Evolutionary conservation across 2,329 filamentous ascomycete genomes (phyloP), one percentile per base, ranked within the genome.

Genomic region (Cercospora brassicicola): DNA sequence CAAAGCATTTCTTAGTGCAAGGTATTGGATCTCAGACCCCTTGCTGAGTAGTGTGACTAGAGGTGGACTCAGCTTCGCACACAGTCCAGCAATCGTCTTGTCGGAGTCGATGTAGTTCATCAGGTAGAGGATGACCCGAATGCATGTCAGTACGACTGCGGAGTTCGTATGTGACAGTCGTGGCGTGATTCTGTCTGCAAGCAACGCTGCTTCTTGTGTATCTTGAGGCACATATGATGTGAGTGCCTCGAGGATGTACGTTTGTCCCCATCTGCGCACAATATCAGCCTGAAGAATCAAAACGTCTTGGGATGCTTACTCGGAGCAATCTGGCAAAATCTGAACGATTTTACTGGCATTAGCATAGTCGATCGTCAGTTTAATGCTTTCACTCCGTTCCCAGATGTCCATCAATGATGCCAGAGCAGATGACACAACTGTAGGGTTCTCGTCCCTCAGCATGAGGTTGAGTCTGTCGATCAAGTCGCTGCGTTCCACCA

Each of bases 341-440:
- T 95, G 93, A 39, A 98, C 93, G 84, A 99, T 95, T 82, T 99
- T 99, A 62, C 94, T 98, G 28, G 95, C 95, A 81, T 96, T 99
- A 70, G 89, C 89, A 78, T 99, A 98, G 81, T 99, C 95, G 75
- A 99, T 97, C 3, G 95, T 98, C 71, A 99, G 88, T 79, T 97
- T 97, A 80, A 99, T 99, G 67, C 91, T 93, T 80, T 98, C 94
- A 78, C 94, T 98, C 67, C 94, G 87, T 79, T 98, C 95, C 95
- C 95, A 99, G 60, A 99, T 98, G 80, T 99, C 95, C 88, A 97
- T 95, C 76, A 99, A 80, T 39, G 91, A 87, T 28, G 95, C 94
- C 70, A 99, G 82, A 6, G 96, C 94, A 78, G 94, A 97, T 10
- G 95, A 94, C 23, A 99, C 94, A 2, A 99, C 95, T 0, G 95